Evolutionary conservation across 352 stramenopile genomes (phyloP), one percentile per base, ranked within the genome.

Genomic region (Phytophthora brassicae): DNA sequence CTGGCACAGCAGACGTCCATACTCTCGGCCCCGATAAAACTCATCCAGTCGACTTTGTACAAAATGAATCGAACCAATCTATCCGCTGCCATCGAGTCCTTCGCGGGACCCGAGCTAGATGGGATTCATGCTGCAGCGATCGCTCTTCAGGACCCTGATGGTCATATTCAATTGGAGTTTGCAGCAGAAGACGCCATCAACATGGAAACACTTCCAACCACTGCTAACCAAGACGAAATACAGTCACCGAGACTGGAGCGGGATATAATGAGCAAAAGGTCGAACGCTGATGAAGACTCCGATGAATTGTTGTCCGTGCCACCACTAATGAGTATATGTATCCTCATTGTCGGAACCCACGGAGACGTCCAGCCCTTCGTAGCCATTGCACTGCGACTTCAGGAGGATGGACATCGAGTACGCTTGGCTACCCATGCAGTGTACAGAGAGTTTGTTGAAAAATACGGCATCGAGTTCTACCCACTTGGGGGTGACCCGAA

Each of bases 341-440:
- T 92, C 59, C 81, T 93, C 70, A 78, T 92, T 39, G 84, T 93
- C 11, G 84, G 84, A 28, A 92, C 84, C 4, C 62, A 75, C 12
- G 81, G 83, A 1, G 83, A 92, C 56, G 83, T 91, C 7, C 72
- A 88, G 58, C 82, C 81, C 1, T 92, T 89, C 61, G 54, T 90
- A 7, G 79, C 53, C 16, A 80, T 97, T 28, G 86, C 81, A 36
- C 77, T 86, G 36, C 64, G 77, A n/a, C 69, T 97, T 11, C 73
- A 89, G 60, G 39, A 69, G 8, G 56, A 91, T 29, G 89, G 90
- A 0, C 93, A 98, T 54, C 80, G 87, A n/a, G 93, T 98, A 8
- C 81, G 93, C 0, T 74, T 98, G 8, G 93, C 90, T 2, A 96
- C 89, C 0, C 92, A 98, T 60, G 75, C 79, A 2, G 71, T 87